Base-by-base conservation (phyloP, 768 basidiomycete species). In the Cyclocybe aegerita region DNA sequence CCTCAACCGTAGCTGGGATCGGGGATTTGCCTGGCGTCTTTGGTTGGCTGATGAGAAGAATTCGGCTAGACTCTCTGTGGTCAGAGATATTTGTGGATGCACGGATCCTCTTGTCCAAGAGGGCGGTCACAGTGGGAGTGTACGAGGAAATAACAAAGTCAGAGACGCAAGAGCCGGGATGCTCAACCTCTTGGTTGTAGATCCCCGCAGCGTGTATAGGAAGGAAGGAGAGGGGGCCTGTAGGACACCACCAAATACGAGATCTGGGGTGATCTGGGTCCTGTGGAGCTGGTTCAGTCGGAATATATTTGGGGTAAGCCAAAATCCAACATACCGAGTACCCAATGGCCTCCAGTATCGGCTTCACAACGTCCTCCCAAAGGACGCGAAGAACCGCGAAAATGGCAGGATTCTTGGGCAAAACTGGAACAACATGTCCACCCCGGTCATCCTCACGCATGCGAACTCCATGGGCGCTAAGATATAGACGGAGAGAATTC, bases 191-290 rank as follows among this genome's bases (percentile, higher is more conserved):
- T 23, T 23, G 23, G 23, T 23, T 23, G 43, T 61, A 64, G 14
- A 60, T 49, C 31, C 65, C 65, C 3, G 67, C 66, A 7, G 68
- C 68, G 56, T 69, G 68, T 10, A 68, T 43, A 0, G 68, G 67
- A 39, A 70, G 59, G 39, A 62, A 61, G 32, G 64, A 40, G 0
- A 69, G 50, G 9, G 55, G 58, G 7, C 60, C 61, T 2, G 66
- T 68, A 7, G 61, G 59, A 52, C 67, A 70, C 68, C 67, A 60
- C 56, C 56, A 57, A 32, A 60, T 43, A 37, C 65, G 55, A 6
- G 50, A 43, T 12, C 43, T 9, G 42, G 46, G 23, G 23, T 5
- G 23, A 23, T 23, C 23, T 23, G 23, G 23, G 23, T 23, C 23
- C 23, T 23, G 23, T 23, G 23, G 5, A 23, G 23, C 8, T 7